These are phyloP conservation scores for Blastobotrys persicus DNA, from an alignment of 1,139 yeast species.

Conservation along the genomic window DNA sequence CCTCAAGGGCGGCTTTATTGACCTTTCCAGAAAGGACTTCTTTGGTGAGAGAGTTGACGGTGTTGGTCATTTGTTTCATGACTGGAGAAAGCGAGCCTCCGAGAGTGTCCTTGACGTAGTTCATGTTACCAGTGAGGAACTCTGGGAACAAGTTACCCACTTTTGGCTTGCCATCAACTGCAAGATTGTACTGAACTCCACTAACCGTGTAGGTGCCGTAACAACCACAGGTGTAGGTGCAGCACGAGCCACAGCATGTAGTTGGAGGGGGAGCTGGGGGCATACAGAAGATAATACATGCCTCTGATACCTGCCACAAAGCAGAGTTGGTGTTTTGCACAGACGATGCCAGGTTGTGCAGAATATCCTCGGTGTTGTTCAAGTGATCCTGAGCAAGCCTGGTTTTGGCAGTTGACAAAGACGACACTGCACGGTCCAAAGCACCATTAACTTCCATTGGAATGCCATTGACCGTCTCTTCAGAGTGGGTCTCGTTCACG, in stretches of 20 bases:
- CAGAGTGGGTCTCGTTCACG: not conserved
- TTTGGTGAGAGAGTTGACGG: not conserved
- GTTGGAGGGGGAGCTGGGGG: constrained; percentile 5
- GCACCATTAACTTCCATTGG: constrained; percentile 1
- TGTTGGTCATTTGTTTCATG: constrained; percentile 2
- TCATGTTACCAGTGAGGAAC: constrained; percentile 11
- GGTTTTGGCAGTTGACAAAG: not conserved
- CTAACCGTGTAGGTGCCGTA: constrained; percentile 4
- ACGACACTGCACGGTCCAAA: not conserved
- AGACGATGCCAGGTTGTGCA: constrained; percentile 1
- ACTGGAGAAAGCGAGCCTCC: constrained; percentile 1
- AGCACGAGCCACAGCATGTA: constrained; percentile 1
- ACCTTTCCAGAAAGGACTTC: constrained; percentile 1
- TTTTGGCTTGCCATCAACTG: constrained; percentile 9
- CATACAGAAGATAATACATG: constrained; percentile 13
- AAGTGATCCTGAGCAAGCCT: not conserved
- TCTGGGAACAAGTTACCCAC: constrained; percentile 17
- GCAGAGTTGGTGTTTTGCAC: constrained; percentile 17
- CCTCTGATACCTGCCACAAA: constrained; percentile 21
- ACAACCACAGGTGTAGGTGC: constrained; percentile 3
- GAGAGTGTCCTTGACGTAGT: constrained; percentile 8
- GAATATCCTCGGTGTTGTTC: constrained; percentile 1
- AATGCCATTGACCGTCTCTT: constrained; percentile 4
- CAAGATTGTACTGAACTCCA: constrained; percentile 5
- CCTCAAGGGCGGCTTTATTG: constrained; percentile 2